Percentiles rank a stretch among this genome's conserved stretches.
Conservation (phyloP, 345 rosid species). For the Pugionium dolabratum region DNA sequence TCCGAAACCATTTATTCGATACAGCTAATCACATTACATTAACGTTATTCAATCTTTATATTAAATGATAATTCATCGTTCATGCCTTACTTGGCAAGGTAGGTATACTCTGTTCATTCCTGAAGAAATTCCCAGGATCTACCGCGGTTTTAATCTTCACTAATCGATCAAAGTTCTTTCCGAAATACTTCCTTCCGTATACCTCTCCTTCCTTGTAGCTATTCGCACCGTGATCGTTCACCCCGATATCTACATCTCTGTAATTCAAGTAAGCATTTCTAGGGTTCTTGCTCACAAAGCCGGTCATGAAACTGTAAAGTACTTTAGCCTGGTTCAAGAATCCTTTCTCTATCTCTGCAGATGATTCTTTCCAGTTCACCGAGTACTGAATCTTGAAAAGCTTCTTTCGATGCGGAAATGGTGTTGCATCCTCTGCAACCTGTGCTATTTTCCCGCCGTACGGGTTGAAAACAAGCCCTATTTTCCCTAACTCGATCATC, state of each 20-base stretch:
- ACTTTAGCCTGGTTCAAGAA: constrained; percentile 33
- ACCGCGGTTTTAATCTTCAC: constrained; percentile 52
- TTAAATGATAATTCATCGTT: constrained; percentile 9
- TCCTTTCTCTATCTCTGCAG: constrained; percentile 32
- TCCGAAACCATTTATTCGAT: constrained; percentile 17
- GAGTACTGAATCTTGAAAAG: constrained; percentile 55
- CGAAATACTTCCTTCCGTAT: constrained; percentile 62
- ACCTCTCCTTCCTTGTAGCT: constrained; percentile 49
- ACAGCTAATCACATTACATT: constrained; percentile 26
- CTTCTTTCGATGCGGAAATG: constrained; percentile 66
- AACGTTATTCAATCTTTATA: constrained; percentile 8
- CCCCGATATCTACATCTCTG: constrained; percentile 60
- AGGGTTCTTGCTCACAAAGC: constrained; percentile 65
- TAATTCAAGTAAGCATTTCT: constrained; percentile 58
- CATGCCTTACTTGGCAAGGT: constrained; percentile 41
- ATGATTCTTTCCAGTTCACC: constrained; percentile 48
- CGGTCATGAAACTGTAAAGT: constrained; percentile 58
- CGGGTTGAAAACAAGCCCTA: constrained; percentile 29
- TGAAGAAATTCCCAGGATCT: constrained; percentile 58
- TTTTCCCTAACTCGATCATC: constrained; percentile 52
- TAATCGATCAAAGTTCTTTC: constrained; percentile 52
- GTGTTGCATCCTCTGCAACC: constrained; percentile 40
- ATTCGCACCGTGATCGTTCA: constrained; percentile 18
- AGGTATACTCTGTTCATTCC: constrained; percentile 64
- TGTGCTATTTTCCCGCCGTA: constrained; percentile 54